These are phyloP conservation scores for Vitis cinerea DNA, from an alignment of 164 flowering plant genomes.

Conservation along the genomic window DNA sequence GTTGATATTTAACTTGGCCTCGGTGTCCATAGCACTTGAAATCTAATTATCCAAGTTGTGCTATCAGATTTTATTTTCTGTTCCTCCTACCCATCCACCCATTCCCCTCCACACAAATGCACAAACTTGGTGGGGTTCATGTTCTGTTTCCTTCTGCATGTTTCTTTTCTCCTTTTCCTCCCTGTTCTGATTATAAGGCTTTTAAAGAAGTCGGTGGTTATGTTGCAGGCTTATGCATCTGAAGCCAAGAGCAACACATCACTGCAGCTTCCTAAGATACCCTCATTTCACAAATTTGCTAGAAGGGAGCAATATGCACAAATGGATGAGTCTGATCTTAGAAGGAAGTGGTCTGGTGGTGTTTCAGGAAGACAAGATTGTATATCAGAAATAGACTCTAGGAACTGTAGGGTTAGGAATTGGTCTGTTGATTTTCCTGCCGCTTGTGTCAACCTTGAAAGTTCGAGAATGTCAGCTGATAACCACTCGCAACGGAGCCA, in stretches of 20 bases:
- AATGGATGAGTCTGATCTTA: constrained; percentile 72
- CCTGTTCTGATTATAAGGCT: neutral
- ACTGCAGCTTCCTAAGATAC: constrained; percentile 91
- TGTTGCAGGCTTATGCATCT: constrained; percentile 87
- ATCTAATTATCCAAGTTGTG: neutral
- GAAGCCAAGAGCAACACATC: constrained; percentile 54
- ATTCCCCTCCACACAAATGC: neutral
- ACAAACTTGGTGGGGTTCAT: neutral
- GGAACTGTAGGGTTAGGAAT: constrained; percentile 91
- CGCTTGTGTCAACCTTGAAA: constrained; percentile 71
- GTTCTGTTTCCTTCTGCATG: neutral
- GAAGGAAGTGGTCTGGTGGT: constrained; percentile 72
- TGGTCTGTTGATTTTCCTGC: constrained; percentile 98
- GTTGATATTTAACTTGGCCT: neutral
- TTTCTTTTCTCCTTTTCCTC: neutral
- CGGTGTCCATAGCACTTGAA: neutral
- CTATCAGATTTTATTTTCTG: neutral
- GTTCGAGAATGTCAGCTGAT: constrained; percentile 61
- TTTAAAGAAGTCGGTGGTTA: constrained; percentile 2
- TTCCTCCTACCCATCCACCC: too few relatives aligned
- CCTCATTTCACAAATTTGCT: constrained; percentile 95
- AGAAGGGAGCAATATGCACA: constrained; percentile 85
- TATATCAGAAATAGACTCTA: constrained; percentile 90
- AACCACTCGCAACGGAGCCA: constrained; percentile 72
- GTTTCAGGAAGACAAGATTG: constrained; percentile 81